phyloP scores from a whole-genome alignment of 805 yeast species.

The Lipomyces sp. region DNA sequence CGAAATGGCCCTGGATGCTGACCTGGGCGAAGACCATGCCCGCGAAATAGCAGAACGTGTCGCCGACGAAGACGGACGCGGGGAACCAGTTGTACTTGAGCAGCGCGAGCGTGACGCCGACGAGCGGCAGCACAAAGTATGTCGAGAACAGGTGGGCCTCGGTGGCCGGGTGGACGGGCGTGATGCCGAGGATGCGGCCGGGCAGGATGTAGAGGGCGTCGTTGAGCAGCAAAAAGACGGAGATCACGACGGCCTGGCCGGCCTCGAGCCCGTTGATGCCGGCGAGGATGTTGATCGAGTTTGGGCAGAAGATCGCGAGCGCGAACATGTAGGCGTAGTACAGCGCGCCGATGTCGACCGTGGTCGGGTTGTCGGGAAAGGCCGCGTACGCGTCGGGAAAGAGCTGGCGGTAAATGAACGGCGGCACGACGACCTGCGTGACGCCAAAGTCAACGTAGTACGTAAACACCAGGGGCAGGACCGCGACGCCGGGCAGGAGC shows the following conservation, averaged over 20 bases:
- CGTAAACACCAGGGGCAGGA: slow-evolving; percentile 84
- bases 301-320: slow-evolving; percentile 90
- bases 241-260: slow-evolving; percentile 84
- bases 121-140: slow-evolving; percentile 74
- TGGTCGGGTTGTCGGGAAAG: slow-evolving; percentile 35
- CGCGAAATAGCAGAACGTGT: slow-evolving; percentile 94
- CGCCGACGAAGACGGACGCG: slow-evolving; percentile 92
- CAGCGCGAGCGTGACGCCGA: slow-evolving; percentile 78
- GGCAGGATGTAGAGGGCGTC: slow-evolving; percentile 64
- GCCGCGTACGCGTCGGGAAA: background rate
- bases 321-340: slow-evolving; percentile 90
- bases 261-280: slow-evolving; percentile 97
- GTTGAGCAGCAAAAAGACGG: slow-evolving; percentile 65
- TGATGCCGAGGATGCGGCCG: slow-evolving; percentile 30
- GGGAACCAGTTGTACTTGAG: slow-evolving; percentile 86
- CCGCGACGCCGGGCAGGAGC: slow-evolving; percentile 90
- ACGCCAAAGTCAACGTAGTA: slow-evolving; percentile 93
- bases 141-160: slow-evolving; percentile 82
- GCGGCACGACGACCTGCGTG: slow-evolving; percentile 81
- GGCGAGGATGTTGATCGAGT: slow-evolving; percentile 91
- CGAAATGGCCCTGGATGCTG: slow-evolving; percentile 93
- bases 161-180: slow-evolving; percentile 50
- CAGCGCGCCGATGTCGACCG: slow-evolving; percentile 68
- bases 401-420: slow-evolving; percentile 49
- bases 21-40: slow-evolving; percentile 99